Evolutionary conservation across 495 filamentous ascomycete species (phyloP).

Genomic region (Trichocladium uniseriatum): DNA sequence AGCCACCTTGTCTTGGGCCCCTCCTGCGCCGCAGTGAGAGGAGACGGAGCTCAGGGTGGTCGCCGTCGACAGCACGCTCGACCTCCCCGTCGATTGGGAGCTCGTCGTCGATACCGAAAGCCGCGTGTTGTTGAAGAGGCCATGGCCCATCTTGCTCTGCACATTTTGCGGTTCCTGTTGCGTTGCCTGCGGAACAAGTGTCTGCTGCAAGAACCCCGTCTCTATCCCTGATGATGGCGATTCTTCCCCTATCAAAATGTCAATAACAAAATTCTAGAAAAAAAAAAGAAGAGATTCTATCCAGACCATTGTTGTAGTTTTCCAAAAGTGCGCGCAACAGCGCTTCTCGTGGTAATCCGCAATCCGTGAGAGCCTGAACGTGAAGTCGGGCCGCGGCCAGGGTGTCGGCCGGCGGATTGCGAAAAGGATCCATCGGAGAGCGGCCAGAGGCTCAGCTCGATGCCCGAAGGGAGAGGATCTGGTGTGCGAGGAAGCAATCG

Average conservation of each 20-base stretch:
- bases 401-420: slow-evolving; percentile 32
- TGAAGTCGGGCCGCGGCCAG: slow-evolving; percentile 27
- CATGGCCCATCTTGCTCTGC: slow-evolving; percentile 5
- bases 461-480: too few relatives aligned
- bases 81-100: slow-evolving; percentile 27
- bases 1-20: slow-evolving; percentile 9
- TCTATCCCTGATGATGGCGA: not conserved
- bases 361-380: slow-evolving; percentile 25
- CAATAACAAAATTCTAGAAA: not conserved
- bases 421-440: slow-evolving; percentile 29
- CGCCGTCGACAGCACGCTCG: slow-evolving; percentile 23
- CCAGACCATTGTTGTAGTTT: slow-evolving; percentile 19
- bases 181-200: not conserved
- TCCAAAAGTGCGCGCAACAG: slow-evolving; percentile 25
- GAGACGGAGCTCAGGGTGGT: slow-evolving; percentile 26
- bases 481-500: too few relatives aligned
- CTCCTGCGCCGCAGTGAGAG: slow-evolving; percentile 11
- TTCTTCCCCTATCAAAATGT: not conserved
- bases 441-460: not conserved
- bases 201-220: slow-evolving; percentile 7
- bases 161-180: slow-evolving; percentile 12
- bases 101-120: slow-evolving; percentile 32
- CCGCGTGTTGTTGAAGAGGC: slow-evolving; percentile 14
- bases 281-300: not conserved
- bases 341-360: slow-evolving; percentile 24